Evolutionary conservation across 352 stramenopile genomes (phyloP).

Genomic region (Proteromonas lacertae): DNA sequence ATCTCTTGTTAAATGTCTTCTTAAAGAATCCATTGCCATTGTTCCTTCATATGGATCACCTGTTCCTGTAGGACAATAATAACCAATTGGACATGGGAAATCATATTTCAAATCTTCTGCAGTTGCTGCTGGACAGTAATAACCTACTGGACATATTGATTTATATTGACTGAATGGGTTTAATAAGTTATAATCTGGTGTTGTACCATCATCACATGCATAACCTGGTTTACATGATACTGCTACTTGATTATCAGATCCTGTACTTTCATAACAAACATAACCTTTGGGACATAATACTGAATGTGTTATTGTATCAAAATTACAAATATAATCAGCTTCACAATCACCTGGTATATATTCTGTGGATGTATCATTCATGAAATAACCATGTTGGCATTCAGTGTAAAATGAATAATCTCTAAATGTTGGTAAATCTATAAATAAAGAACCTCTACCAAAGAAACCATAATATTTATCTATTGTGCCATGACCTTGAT

Average conservation of each 20-base stretch:
- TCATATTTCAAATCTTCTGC: conserved; percentile 31
- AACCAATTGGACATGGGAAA: conserved; percentile 34
- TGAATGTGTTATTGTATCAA: conserved; percentile 18
- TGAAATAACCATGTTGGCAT: no score
- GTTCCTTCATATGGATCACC: conserved; percentile 33
- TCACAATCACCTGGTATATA: conserved; percentile 78
- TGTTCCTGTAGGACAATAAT: conserved; percentile 76
- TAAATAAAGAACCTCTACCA: conserved; percentile 31
- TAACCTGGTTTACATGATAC: conserved; percentile 50
- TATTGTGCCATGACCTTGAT: conserved; percentile 54
- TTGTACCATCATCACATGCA: conserved; percentile 60
- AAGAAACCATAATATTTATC: conserved; percentile 37
- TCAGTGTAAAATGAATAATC: no score
- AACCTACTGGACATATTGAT: conserved; percentile 39
- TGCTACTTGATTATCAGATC: conserved; percentile 22
- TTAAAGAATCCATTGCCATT: conserved; percentile 50
- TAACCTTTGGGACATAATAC: conserved; percentile 63
- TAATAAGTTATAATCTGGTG: conserved; percentile 46
- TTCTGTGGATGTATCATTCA: no score
- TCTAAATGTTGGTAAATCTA: conserved; percentile 37
- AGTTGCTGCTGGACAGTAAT: conserved; percentile 43
- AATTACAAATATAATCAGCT: conserved; percentile 62
- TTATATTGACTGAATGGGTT: conserved; percentile 41
- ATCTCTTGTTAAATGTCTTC: no score
- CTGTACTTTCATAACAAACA: conserved; percentile 59